These are phyloP conservation scores for Hordeum marinum DNA, from an alignment of 176 grass and related monocot species.

Conservation along the genomic window DNA sequence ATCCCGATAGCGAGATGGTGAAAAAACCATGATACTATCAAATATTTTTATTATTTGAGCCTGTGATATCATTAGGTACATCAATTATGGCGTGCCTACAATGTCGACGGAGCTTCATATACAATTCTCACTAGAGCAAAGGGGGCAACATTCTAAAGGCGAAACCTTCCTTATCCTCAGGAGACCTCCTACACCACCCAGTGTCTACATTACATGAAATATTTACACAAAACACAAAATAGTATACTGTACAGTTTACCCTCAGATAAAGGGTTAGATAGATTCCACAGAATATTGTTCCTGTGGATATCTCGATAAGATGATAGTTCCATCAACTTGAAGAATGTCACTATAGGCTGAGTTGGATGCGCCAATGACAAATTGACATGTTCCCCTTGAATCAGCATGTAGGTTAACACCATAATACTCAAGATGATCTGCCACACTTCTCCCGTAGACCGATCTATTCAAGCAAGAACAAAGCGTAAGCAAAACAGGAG, in stretches of 20 bases:
- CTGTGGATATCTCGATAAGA: conserved; percentile 35
- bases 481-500: conserved; percentile 1
- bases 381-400: conserved; percentile 60
- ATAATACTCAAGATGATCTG: conserved; percentile 81
- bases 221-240: conserved; percentile 29
- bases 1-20: not conserved
- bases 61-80: conserved; percentile 17
- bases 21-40: conserved; percentile 2
- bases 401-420: conserved; percentile 56
- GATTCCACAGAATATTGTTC: conserved; percentile 11
- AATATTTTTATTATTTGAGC: conserved; percentile 11
- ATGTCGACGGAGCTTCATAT: conserved; percentile 31
- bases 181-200: conserved; percentile 22
- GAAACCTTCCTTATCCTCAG: conserved; percentile 38
- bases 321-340: conserved; percentile 40
- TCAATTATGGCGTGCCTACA: not conserved
- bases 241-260: conserved; percentile 35
- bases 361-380: conserved; percentile 35
- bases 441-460: conserved; percentile 70
- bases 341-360: conserved; percentile 18
- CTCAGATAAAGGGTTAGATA: conserved; percentile 13
- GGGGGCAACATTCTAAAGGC: conserved; percentile 32
- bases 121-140: conserved; percentile 43
- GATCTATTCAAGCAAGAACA: conserved; percentile 50
- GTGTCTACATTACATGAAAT: conserved; percentile 22